phyloP scores from a whole-genome alignment of 352 stramenopile genomes.

The Pythium vanterpoolii region DNA sequence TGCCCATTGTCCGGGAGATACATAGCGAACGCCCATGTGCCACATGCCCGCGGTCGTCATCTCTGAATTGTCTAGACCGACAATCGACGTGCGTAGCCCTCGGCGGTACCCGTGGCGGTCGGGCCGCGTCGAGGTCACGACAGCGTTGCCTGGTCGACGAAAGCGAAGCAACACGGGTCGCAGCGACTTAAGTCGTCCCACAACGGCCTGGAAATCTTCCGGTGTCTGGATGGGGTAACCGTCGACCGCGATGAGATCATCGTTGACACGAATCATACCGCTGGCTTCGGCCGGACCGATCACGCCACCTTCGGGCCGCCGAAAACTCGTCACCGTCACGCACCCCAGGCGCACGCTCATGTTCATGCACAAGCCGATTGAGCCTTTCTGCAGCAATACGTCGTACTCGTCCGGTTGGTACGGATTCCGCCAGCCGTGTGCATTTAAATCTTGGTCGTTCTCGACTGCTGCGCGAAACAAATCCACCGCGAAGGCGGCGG shows the following conservation, averaged over 20 bases:
- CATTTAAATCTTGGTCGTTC: conserved; percentile 29
- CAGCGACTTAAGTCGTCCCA: conserved; percentile 78
- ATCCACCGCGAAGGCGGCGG: conserved; percentile 68
- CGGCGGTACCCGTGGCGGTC: conserved; percentile 54
- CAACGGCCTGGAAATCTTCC: conserved; percentile 81
- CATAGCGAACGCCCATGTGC: conserved; percentile 81
- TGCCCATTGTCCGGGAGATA: conserved; percentile 70
- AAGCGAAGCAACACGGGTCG: conserved; percentile 80
- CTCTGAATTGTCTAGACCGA: conserved; percentile 68
- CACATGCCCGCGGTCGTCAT: conserved; percentile 77
- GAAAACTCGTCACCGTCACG: conserved; percentile 81
- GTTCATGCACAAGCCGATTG: conserved; percentile 87
- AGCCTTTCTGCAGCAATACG: conserved; percentile 84
- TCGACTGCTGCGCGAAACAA: conserved; percentile 49
- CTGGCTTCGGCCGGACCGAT: conserved; percentile 81
- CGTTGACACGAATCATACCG: conserved; percentile 69
- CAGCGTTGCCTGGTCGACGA: conserved; percentile 35
- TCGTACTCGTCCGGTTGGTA: conserved; percentile 79
- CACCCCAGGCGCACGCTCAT: conserved; percentile 84
- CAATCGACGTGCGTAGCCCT: conserved; percentile 60
- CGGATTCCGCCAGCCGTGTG: conserved; percentile 64
- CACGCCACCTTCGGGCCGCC: conserved; percentile 62
- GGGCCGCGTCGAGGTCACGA: conserved; percentile 14
- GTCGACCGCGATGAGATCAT: conserved; percentile 84
- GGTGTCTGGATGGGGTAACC: conserved; percentile 69